phyloP scores from a whole-genome alignment of 352 stramenopile genomes.

The Pythium periplocum region DNA sequence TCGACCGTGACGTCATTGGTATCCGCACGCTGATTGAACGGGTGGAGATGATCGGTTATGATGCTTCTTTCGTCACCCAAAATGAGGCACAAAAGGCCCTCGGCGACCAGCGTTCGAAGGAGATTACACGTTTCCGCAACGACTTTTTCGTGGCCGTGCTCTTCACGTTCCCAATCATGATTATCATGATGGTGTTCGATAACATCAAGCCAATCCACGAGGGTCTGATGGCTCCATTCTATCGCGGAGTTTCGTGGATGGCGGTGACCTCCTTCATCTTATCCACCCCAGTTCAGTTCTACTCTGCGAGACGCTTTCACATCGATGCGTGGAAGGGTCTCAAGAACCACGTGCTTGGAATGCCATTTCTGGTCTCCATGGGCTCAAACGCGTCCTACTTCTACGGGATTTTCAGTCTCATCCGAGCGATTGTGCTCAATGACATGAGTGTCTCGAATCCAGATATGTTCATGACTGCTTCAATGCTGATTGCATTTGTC shows the following conservation, averaged over 20 bases:
- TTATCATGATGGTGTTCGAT: constrained; percentile 90
- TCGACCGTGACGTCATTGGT: constrained; percentile 67
- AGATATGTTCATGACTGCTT: constrained; percentile 97
- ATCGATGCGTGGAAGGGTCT: constrained; percentile 90
- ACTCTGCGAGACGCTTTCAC: constrained; percentile 92
- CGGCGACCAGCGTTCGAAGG: constrained; percentile 73
- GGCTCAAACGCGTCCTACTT: constrained; percentile 95
- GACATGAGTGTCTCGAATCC: constrained; percentile 62
- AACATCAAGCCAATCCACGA: constrained; percentile 60
- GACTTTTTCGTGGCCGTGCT: constrained; percentile 86
- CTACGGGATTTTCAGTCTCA: constrained; percentile 90
- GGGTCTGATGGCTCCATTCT: constrained; percentile 40
- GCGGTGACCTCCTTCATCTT: constrained; percentile 72
- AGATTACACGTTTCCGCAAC: constrained; percentile 71
- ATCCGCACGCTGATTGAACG: constrained; percentile 84
- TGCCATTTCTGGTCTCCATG: constrained; percentile 97
- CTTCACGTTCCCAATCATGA: constrained; percentile 92
- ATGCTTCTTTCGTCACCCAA: constrained; percentile 67
- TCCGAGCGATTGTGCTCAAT: constrained; percentile 56
- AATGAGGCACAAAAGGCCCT: constrained; percentile 73
- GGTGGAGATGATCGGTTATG: constrained; percentile 88
- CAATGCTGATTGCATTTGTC: constrained; percentile 98
- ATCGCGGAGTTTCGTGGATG: constrained; percentile 74
- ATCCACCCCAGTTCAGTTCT: constrained; percentile 95
- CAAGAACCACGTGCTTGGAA: constrained; percentile 88